Evolutionary conservation across 2,329 filamentous ascomycete species (phyloP), one percentile per base, ranked within the genome.

Genomic region (Neonectria coccinea): DNA sequence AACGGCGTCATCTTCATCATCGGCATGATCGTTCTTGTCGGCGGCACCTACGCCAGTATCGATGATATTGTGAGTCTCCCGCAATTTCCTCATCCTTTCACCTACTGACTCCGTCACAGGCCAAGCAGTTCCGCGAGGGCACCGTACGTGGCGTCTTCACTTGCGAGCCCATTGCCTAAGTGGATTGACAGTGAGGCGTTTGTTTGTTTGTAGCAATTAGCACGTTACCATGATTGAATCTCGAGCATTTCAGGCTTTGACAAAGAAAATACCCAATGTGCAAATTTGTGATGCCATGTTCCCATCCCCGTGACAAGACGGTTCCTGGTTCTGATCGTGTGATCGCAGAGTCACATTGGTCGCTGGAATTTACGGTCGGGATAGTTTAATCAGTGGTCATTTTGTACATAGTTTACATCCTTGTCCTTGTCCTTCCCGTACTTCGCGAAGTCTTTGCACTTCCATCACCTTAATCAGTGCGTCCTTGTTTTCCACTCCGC

Each of bases 31-130:
- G 74, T 77, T 5, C 74, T 78, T 1, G 73, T 77, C 5, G 73
- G 74, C 36, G 76, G 76, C 56, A 78, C 77, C 12, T 78, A 78
- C 31, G 73, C 77, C 47, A 76, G 69, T 10, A 71, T 77, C 62
- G 68, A 70, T 11, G 75, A 77, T 27, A 77, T 77, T 68, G 74
- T 76, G 72, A 71, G 74, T 72, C 45, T 20, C 25, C 11, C 14
- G n/a, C 29, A 20, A 3, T 10, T 18, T 20, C 9, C n/a, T 0
- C 20, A 18, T 20, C 25, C 18, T 36, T 39, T 20, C 25, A 11
- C 39, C 67, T 73, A 68, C 73, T 56, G 42, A 41, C 31, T 20
- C 14, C 11, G 39, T 27, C 18, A 4, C 45, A 76, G 74, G 67
- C 66, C 54, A 53, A 60, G 48, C 69, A 77, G 62, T 77, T 73